These are phyloP conservation scores for Dipodascus geniculatus DNA, from an alignment of 805 yeast species.

Conservation along the genomic window DNA sequence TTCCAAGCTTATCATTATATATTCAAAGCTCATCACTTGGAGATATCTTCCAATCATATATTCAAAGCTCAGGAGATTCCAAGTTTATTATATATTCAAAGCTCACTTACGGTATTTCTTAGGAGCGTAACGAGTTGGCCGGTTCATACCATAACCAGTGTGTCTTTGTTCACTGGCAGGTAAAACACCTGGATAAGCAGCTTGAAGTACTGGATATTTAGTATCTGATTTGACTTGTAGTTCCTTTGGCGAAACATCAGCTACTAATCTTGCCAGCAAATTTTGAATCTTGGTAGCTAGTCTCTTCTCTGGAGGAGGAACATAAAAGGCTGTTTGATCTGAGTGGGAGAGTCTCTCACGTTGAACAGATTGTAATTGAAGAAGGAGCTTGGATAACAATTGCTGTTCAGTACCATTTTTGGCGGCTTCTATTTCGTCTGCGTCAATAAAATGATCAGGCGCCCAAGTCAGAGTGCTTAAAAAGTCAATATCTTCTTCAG, in stretches of 20 bases:
- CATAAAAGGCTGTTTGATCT: slow-evolving; percentile 14
- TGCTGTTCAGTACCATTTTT: slow-evolving; percentile 31
- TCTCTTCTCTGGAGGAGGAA: slow-evolving; percentile 23
- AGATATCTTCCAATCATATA: background rate
- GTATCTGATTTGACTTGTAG: slow-evolving; percentile 17
- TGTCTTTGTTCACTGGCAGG: slow-evolving; percentile 33
- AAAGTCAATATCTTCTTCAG: slow-evolving; percentile 9
- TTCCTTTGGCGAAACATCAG: slow-evolving; percentile 21
- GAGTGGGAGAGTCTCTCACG: slow-evolving; percentile 29
- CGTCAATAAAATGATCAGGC: slow-evolving; percentile 36
- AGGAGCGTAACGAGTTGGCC: background rate
- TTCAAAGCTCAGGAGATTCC: too few species aligned
- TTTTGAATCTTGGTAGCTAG: slow-evolving; percentile 25
- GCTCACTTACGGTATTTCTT: background rate
- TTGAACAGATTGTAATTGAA: slow-evolving; percentile 41
- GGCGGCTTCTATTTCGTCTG: slow-evolving; percentile 41
- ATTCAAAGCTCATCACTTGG: too few species aligned
- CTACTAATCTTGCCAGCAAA: slow-evolving; percentile 33
- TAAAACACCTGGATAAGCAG: slow-evolving; percentile 66
- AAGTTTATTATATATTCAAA: background rate
- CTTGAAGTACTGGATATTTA: slow-evolving; percentile 54
- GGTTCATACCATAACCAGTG: background rate
- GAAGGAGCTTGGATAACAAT: slow-evolving; percentile 34
- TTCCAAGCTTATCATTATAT: background rate
- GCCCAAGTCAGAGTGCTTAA: slow-evolving; percentile 37